Evolutionary conservation across 2,329 filamentous ascomycete species (phyloP).

Genomic region (Huntiella decipiens): DNA sequence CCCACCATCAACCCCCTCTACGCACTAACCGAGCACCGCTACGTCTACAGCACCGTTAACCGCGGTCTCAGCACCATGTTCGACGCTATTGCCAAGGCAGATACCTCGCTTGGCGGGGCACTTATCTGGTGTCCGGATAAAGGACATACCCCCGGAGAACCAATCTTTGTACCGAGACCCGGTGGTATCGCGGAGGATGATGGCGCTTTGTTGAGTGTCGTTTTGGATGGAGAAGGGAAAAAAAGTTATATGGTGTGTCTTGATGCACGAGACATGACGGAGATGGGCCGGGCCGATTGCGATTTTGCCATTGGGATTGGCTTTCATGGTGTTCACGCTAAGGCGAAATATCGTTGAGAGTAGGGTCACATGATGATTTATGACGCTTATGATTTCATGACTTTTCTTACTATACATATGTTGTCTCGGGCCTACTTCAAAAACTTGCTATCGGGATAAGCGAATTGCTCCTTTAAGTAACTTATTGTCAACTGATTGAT

Average conservation of each 20-base stretch:
- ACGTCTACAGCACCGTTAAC: constrained; percentile 37
- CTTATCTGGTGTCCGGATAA: constrained; percentile 36
- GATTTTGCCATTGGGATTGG: constrained; percentile 41
- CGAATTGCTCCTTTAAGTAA: too few relatives aligned
- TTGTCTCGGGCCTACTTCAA: not conserved
- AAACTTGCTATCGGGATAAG: too few relatives aligned
- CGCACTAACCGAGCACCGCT: constrained; percentile 34
- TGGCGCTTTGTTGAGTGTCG: constrained; percentile 40
- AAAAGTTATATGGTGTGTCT: constrained; percentile 48
- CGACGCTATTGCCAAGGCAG: constrained; percentile 47
- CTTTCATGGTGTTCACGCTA: constrained; percentile 41
- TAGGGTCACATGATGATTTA: not conserved
- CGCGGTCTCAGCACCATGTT: constrained; percentile 40
- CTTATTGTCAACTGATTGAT: too few relatives aligned
- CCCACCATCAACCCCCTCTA: constrained; percentile 45
- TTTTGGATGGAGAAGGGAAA: constrained; percentile 40
- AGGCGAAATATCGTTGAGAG: not conserved
- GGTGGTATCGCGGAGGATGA: constrained; percentile 37
- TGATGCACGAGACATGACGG: constrained; percentile 41
- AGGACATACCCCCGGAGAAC: constrained; percentile 49
- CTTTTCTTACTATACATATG: not conserved
- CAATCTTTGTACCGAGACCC: constrained; percentile 39
- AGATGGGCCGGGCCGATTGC: constrained; percentile 44
- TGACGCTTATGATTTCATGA: not conserved
- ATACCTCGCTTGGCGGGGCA: constrained; percentile 32